Evolutionary conservation across 495 filamentous ascomycete genomes (phyloP).

Genomic region (Rhypophila decipiens): DNA sequence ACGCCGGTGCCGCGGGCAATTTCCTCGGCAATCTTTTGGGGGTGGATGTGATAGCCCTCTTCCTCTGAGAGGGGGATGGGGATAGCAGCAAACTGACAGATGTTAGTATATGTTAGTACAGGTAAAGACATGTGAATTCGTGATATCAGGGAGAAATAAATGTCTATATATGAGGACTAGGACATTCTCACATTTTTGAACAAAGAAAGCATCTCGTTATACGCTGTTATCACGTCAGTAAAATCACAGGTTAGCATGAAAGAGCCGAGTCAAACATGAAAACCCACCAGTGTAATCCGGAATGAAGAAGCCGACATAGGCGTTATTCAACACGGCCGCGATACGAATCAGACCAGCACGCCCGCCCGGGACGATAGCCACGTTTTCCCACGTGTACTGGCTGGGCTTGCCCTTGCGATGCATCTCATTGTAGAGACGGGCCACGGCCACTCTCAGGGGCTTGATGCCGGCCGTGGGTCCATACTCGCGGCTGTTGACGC

Average conservation of each 20-base stretch:
- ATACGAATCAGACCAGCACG: conserved; percentile 89
- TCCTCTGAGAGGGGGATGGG: conserved; percentile 77
- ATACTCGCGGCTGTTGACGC: conserved; percentile 73
- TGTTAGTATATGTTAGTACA: neutral
- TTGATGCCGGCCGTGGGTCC: conserved; percentile 93
- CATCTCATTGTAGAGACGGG: conserved; percentile 85
- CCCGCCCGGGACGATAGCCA: conserved; percentile 94
- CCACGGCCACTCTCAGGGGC: conserved; percentile 82
- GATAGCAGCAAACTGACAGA: conserved; percentile 81
- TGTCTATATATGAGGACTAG: too few species aligned
- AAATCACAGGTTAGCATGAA: neutral
- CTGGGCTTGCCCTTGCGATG: conserved; percentile 83
- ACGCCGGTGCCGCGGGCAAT: conserved; percentile 82
- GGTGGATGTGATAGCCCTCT: conserved; percentile 85
- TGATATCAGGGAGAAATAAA: neutral
- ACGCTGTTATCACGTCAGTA: conserved; percentile 43
- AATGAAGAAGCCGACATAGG: conserved; percentile 85
- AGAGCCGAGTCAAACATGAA: neutral
- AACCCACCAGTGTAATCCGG: conserved; percentile 50
- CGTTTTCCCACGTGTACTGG: conserved; percentile 97
- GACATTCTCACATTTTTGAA: conserved; percentile 67
- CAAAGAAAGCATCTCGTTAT: conserved; percentile 92
- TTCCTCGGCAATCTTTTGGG: conserved; percentile 85
- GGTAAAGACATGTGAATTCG: neutral
- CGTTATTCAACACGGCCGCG: conserved; percentile 86